These are phyloP conservation scores for Malassezia dermatis DNA, from an alignment of 1,284 basidiomycete species.

Conservation along the genomic window DNA sequence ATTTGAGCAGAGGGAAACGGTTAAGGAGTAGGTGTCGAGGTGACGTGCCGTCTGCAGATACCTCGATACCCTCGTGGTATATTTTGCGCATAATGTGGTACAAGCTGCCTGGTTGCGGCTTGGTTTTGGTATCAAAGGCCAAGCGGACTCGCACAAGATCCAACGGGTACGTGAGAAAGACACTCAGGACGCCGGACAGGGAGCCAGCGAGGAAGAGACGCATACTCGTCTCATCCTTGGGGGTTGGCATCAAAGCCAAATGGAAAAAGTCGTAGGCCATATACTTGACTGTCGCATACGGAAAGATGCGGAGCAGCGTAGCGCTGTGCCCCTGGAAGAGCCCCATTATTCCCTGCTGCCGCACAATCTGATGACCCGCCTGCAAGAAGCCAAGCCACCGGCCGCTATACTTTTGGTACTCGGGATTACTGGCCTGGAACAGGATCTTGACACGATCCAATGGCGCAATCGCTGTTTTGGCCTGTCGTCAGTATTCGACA, in stretches of 20 bases:
- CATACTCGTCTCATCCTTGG: constrained; percentile 63
- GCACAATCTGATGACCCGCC: constrained; percentile 72
- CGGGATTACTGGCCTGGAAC: constrained; percentile 92
- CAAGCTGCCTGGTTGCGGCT: constrained; percentile 34
- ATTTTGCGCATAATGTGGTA: constrained; percentile 34
- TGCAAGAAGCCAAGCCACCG: constrained; percentile 69
- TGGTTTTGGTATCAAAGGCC: constrained; percentile 68
- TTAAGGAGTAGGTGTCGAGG: constrained; percentile 20
- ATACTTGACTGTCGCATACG: constrained; percentile 94
- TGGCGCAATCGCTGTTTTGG: constrained; percentile 92
- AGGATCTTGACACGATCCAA: constrained; percentile 97
- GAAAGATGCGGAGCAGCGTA: constrained; percentile 66
- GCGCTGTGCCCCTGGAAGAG: constrained; percentile 92
- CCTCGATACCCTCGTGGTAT: constrained; percentile 52
- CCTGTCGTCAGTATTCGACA: constrained; percentile 53
- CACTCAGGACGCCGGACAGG: constrained; percentile 74
- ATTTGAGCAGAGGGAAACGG: constrained; percentile 56
- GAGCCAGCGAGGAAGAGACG: constrained; percentile 83
- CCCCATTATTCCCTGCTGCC: constrained; percentile 62
- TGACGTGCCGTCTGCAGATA: constrained; percentile 51
- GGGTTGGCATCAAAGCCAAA: constrained; percentile 70
- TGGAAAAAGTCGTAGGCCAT: constrained; percentile 89
- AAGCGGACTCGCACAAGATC: constrained; percentile 90
- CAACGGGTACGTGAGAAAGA: constrained; percentile 84
- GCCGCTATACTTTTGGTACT: constrained; percentile 89